Conservation (phyloP, 1,139 yeast species). For the Yamadazyma diddensiae region DNA sequence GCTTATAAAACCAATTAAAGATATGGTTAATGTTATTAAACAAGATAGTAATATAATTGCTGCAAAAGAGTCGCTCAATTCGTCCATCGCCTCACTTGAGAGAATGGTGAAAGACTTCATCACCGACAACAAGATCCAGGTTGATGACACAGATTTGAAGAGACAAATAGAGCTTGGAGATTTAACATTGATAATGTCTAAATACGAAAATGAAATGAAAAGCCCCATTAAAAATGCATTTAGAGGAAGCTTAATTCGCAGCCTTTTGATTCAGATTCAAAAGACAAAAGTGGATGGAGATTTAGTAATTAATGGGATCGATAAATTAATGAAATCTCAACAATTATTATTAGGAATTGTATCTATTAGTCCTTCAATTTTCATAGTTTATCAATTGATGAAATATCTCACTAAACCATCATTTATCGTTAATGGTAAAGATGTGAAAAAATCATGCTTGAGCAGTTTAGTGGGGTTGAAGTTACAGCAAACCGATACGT, state of each 20-base stretch:
- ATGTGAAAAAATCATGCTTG: conserved; percentile 42
- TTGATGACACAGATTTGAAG: conserved; percentile 33
- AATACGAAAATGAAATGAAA: conserved; percentile 74
- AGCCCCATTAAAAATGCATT: conserved; percentile 63
- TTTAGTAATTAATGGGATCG: conserved; percentile 86
- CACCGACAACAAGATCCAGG: conserved; percentile 36
- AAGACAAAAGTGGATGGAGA: conserved; percentile 96
- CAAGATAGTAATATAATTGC: conserved; percentile 76
- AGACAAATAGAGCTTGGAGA: conserved; percentile 52
- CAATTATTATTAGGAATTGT: conserved; percentile 89
- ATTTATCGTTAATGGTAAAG: conserved; percentile 37
- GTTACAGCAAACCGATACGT: conserved; percentile 7
- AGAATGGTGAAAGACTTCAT: conserved; percentile 84
- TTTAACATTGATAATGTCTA: conserved; percentile 71
- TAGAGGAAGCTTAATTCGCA: conserved; percentile 70
- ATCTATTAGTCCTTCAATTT: conserved; percentile 78
- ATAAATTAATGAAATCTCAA: conserved; percentile 82
- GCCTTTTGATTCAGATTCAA: conserved; percentile 83
- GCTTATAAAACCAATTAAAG: conserved; percentile 74
- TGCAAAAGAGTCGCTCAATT: conserved; percentile 71
- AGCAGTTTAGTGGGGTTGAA: conserved; percentile 58
- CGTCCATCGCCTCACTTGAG: conserved; percentile 78
- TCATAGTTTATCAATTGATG: conserved; percentile 49
- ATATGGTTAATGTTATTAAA: conserved; percentile 73
- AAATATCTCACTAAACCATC: conserved; percentile 22